These are phyloP conservation scores for Acidomyces sp. DNA, from an alignment of 495 filamentous ascomycete genomes.

Conservation along the genomic window DNA sequence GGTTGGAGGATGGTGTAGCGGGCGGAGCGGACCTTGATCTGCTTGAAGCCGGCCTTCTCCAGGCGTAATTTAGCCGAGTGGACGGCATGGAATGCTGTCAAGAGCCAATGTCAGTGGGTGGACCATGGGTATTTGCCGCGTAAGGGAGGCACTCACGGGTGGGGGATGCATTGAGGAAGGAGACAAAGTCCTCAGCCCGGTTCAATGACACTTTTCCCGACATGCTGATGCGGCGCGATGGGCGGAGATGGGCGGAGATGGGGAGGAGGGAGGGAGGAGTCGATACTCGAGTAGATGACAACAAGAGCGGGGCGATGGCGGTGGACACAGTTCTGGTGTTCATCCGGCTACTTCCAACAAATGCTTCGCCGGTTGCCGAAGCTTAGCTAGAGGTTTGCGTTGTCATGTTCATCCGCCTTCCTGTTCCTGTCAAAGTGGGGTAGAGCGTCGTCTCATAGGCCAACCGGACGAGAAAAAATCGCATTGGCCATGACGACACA, in stretches of 20 bases:
- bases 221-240: constrained; percentile 5
- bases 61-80: constrained; percentile 61
- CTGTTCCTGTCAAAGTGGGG: not conserved
- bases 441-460: no score
- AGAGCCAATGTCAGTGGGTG: constrained; percentile 15
- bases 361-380: no score
- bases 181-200: constrained; percentile 69
- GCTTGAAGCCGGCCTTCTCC: constrained; percentile 66
- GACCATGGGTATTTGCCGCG: not conserved
- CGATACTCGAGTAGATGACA: not conserved
- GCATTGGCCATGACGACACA: no score
- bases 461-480: no score
- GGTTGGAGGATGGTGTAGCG: no score
- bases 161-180: constrained; percentile 88
- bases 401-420: constrained; percentile 1
- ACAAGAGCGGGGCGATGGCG: no score
- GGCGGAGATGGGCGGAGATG: not conserved
- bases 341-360: no score
- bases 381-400: not conserved
- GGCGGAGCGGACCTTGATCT: constrained; percentile 49
- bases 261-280: not conserved
- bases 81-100: constrained; percentile 84
- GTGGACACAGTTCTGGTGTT: no score
- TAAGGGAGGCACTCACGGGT: constrained; percentile 51
- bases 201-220: constrained; percentile 28